phyloP scores from a whole-genome alignment of 1,284 basidiomycete species.

The Papiliotrema fonsecae region DNA sequence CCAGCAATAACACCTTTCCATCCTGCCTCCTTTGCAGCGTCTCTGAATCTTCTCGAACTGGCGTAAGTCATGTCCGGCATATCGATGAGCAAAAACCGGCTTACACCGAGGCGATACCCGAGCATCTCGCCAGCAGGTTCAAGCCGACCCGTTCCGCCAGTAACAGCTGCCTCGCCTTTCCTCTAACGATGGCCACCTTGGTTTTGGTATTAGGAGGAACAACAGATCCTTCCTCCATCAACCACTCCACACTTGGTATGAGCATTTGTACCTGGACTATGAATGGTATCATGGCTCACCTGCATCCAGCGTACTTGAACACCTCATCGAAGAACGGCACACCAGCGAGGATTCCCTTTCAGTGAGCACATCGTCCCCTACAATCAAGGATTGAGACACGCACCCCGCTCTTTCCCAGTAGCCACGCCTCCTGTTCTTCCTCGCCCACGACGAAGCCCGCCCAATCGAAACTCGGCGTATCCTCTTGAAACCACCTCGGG shows the following conservation, averaged over 20 bases:
- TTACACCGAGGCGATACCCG: conserved; percentile 91
- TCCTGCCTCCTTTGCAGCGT: conserved; percentile 71
- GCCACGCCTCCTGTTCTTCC: conserved; percentile 73
- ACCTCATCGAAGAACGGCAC: conserved; percentile 95
- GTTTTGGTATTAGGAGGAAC: conserved; percentile 60
- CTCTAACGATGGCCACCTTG: conserved; percentile 87
- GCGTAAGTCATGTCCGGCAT: neutral
- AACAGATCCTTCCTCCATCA: conserved; percentile 77
- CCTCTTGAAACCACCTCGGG: conserved; percentile 80
- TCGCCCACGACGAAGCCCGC: conserved; percentile 97
- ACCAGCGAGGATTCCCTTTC: conserved; percentile 79
- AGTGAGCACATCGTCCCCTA: neutral
- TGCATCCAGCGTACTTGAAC: conserved; percentile 82
- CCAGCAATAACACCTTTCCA: conserved; percentile 90
- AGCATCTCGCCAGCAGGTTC: conserved; percentile 90
- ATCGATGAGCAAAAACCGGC: conserved; percentile 18
- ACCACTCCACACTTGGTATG: conserved; percentile 86
- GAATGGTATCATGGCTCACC: conserved; percentile 55
- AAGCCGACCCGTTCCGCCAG: conserved; percentile 91
- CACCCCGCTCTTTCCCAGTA: conserved; percentile 65
- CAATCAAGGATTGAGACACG: conserved; percentile 6
- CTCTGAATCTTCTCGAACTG: conserved; percentile 60
- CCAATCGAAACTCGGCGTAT: conserved; percentile 95
- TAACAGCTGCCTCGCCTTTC: conserved; percentile 81
- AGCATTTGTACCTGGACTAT: neutral